Conservation (phyloP, 192 early-diverging fungal genomes). For the Linnemannia hyalina region DNA sequence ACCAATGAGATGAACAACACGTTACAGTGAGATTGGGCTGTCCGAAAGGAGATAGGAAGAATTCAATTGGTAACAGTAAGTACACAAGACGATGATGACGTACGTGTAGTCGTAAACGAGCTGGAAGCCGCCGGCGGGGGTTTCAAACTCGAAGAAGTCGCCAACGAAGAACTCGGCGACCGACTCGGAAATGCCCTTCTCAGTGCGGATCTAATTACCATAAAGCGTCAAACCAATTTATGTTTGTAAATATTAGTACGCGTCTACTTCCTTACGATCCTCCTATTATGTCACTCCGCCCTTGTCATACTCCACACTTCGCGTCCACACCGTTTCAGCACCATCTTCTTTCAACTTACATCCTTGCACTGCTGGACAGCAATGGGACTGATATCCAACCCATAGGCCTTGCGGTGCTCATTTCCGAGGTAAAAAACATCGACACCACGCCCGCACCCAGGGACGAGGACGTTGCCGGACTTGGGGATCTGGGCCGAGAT, state of each 20-base stretch:
- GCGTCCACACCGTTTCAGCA: no score
- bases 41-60: background rate
- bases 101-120: conserved; percentile 89
- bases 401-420: conserved; percentile 70
- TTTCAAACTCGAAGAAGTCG: conserved; percentile 82
- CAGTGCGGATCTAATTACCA: conserved; percentile 32
- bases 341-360: conserved; percentile 8
- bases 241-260: background rate
- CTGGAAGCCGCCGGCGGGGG: conserved; percentile 70
- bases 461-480: conserved; percentile 68
- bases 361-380: conserved; percentile 68
- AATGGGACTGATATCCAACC: conserved; percentile 78
- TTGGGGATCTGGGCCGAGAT: conserved; percentile 54
- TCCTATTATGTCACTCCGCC: background rate
- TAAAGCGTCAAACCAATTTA: background rate
- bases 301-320: background rate
- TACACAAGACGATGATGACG: background rate
- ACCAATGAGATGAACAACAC: background rate
- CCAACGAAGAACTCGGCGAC: conserved; percentile 66
- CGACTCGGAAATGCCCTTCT: conserved; percentile 45
- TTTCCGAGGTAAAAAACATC: conserved; percentile 82
- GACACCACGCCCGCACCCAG: conserved; percentile 76
- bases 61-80: background rate
- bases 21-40: background rate
- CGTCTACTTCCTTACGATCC: background rate